These are phyloP conservation scores for Daldinia sp. DNA, from an alignment of 2,329 filamentous ascomycete genomes.

Conservation along the genomic window DNA sequence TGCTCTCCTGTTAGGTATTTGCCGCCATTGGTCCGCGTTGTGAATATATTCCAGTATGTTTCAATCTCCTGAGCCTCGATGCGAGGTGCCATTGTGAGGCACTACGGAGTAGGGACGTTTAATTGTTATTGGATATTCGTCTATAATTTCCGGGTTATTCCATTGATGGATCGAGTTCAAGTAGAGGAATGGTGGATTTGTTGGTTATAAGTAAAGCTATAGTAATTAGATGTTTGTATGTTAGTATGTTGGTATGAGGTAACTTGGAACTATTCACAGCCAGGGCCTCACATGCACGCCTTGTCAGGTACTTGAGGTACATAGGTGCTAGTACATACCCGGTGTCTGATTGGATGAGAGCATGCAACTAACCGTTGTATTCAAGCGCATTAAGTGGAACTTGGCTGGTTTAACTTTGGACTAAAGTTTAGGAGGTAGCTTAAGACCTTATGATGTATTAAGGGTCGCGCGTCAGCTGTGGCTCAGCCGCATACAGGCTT, in stretches of 20 bases:
- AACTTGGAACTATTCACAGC: slow-evolving; percentile 22
- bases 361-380: slow-evolving; percentile 38
- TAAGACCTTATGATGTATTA: too few relatives aligned
- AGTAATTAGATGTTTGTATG: slow-evolving; percentile 18
- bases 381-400: neutral
- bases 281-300: too few relatives aligned
- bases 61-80: slow-evolving; percentile 73
- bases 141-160: neutral
- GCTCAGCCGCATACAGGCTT: slow-evolving; percentile 24
- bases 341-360: neutral
- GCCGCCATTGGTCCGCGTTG: slow-evolving; percentile 68
- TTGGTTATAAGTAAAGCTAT: neutral
- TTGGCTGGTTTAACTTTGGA: neutral
- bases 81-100: slow-evolving; percentile 66
- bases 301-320: neutral
- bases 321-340: too few relatives aligned
- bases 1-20: slow-evolving; percentile 72
- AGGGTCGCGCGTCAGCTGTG: slow-evolving; percentile 34
- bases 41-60: slow-evolving; percentile 75
- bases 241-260: slow-evolving; percentile 2
- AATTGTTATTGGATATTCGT: neutral
- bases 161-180: slow-evolving; percentile 2
- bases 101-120: slow-evolving; percentile 13
- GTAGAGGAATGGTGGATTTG: neutral
- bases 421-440: neutral